phyloP scores from a whole-genome alignment of 2,329 filamentous ascomycete species.

The Neonectria neomacrospora region DNA sequence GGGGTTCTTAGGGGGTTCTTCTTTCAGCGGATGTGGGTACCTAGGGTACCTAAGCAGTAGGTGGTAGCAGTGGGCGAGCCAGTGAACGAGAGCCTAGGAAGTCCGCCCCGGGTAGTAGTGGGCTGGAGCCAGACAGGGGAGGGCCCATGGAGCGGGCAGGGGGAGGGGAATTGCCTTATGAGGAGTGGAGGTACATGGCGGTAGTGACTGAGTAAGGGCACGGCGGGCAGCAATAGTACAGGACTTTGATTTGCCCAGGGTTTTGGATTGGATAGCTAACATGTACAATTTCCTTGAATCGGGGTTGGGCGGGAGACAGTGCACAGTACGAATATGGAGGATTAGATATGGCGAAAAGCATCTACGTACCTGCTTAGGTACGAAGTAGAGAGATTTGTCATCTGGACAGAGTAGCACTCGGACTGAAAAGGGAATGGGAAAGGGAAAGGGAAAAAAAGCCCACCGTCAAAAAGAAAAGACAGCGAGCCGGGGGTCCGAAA shows the following conservation, averaged over 20 bases:
- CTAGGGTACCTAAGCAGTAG: constrained; percentile 19
- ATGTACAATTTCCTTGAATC: constrained; percentile 6
- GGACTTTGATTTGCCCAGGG: neutral
- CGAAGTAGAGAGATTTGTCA: neutral
- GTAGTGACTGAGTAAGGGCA: constrained; percentile 5
- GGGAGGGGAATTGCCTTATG: constrained; percentile 23
- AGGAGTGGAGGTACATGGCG: constrained; percentile 9
- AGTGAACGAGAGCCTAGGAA: constrained; percentile 20
- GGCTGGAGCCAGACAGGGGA: constrained; percentile 22
- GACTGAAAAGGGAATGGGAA: neutral
- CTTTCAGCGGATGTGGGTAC: constrained; percentile 27
- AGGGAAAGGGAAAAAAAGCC: constrained; percentile 1
- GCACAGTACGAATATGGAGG: neutral
- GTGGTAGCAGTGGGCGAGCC: constrained; percentile 14
- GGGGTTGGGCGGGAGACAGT: neutral
- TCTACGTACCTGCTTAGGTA: neutral
- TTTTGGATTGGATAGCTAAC: constrained; percentile 3
- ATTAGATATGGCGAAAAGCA: neutral
- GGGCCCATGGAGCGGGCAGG: constrained; percentile 18
- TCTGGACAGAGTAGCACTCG: neutral
- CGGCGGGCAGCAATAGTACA: constrained; percentile 4
- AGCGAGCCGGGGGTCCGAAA: constrained; percentile 8
- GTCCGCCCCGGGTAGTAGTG: constrained; percentile 26
- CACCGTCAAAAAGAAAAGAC: constrained; percentile 9
- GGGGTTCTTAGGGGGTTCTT: constrained; percentile 20